Base-by-base conservation (phyloP, 177 flowering plant genomes). In the Vitis hybrid region DNA sequence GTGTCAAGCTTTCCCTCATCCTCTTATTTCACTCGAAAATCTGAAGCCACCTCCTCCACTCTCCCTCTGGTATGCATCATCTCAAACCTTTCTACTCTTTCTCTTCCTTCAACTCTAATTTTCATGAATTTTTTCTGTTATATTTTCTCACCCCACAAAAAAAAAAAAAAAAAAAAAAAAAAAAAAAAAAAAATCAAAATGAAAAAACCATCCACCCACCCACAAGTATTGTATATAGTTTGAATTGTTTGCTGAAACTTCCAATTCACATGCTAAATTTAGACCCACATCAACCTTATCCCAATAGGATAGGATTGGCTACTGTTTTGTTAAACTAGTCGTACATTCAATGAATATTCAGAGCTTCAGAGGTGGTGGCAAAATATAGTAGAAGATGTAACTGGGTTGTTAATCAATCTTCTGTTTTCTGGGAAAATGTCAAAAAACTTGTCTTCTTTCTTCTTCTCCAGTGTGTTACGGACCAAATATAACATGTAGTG, bases 1-100 rank as follows among this genome's bases (percentile, higher is more conserved):
- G 66, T 74, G 51, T 70, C 72, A 4, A 74, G 72, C 67, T 78
- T 76, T 33, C 67, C 76, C 26, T 65, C 74, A 9, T 71, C 83
- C n/a, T 73, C 83, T 59, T 81, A 69, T 56, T 49, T 78, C 21
- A 26, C 70, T 14, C 71, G 57, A 19, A 71, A 69, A 50, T 7
- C 65, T 33, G 71, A 55, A 53, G 21, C 52, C 8, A n/a, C 68
- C n/a, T 31, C 71, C 61, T 63, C 68, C 18, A 51, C 52, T 5
- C 69, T 61, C 5, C 33, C 66, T 63, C 39, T 72, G 70, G 72
- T 71, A 64, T 74, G 70, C 13, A 51, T 29, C 15, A 39, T 16
- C 8, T 56, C 6, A 14, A 8, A 50, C 16, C 15, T 5, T 8
- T n/a, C 5, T 5, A 3, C 5, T 5, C 51, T 63, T 39, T 39